phyloP scores from a whole-genome alignment of 129 eudicot genomes.

The Arctium lappa region DNA sequence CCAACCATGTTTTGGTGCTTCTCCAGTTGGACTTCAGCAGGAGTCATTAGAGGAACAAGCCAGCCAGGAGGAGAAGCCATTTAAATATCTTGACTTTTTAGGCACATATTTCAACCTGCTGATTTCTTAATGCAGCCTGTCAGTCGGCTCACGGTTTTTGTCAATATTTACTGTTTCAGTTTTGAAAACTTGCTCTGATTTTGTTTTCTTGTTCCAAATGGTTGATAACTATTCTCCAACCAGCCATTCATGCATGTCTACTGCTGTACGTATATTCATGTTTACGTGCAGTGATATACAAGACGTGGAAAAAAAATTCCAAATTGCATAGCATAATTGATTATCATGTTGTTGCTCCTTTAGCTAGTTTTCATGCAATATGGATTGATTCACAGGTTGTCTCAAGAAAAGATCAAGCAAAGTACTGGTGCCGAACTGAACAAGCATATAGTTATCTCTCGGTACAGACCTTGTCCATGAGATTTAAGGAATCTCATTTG shows the following conservation, averaged over 20 bases:
- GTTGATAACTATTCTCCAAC: neutral
- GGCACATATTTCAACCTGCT: neutral
- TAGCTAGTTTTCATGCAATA: neutral
- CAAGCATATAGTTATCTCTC: conserved; percentile 35
- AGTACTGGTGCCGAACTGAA: conserved; percentile 43
- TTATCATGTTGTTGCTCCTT: neutral
- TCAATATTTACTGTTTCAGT: neutral
- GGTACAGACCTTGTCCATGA: conserved; percentile 28
- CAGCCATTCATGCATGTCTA: neutral
- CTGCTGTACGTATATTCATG: neutral
- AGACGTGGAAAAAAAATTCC: neutral
- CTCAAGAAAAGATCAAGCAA: conserved; percentile 53
- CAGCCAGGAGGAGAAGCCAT: neutral
- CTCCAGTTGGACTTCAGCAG: neutral
- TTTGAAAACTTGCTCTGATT: neutral
- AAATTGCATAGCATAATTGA: neutral
- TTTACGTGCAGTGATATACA: neutral
- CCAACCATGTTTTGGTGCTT: neutral
- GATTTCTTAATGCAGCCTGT: neutral
- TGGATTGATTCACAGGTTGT: conserved; percentile 32
- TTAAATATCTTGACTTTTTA: neutral
- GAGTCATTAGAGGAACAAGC: neutral
- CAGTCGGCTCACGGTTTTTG: neutral
- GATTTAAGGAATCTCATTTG: conserved; percentile 40
- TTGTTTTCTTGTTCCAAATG: neutral